Evolutionary conservation across 306 rosid genomes (phyloP).

Genomic region (Pyrus bretschneideri): DNA sequence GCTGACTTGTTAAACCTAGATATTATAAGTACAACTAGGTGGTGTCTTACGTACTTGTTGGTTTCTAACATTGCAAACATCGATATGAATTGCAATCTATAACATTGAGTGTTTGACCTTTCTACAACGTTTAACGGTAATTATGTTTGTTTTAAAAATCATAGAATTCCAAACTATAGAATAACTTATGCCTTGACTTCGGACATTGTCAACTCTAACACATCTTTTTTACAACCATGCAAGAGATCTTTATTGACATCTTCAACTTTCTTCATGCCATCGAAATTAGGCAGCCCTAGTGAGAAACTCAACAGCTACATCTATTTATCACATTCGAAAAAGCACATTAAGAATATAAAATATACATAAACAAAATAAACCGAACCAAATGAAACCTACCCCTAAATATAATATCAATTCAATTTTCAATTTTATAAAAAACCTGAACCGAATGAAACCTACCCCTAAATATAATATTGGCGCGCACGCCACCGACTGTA

Average conservation of each 20-base stretch:
- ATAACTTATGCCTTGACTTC: not conserved
- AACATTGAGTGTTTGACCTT: not conserved
- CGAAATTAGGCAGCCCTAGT: too few relatives aligned
- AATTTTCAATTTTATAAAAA: too few relatives aligned
- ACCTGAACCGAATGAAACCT: too few relatives aligned
- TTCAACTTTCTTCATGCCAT: too few relatives aligned
- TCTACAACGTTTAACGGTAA: not conserved
- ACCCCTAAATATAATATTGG: not conserved
- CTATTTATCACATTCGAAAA: accelerated
- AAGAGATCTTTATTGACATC: not conserved
- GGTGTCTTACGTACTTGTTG: not conserved
- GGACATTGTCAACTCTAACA: not conserved
- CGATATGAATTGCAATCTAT: not conserved
- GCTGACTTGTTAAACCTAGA: not conserved
- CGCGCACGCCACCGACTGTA: not conserved
- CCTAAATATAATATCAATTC: too few relatives aligned
- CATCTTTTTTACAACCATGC: not conserved
- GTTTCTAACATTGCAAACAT: not conserved
- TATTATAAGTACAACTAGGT: not conserved
- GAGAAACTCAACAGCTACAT: not conserved
- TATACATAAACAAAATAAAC: too few relatives aligned
- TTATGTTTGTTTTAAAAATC: not conserved
- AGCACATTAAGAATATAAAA: too few relatives aligned
- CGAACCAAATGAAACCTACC: too few relatives aligned
- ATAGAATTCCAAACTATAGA: not conserved